These are phyloP conservation scores for Sporothrix pallida DNA, from an alignment of 2,329 filamentous ascomycete genomes.

Conservation along the genomic window DNA sequence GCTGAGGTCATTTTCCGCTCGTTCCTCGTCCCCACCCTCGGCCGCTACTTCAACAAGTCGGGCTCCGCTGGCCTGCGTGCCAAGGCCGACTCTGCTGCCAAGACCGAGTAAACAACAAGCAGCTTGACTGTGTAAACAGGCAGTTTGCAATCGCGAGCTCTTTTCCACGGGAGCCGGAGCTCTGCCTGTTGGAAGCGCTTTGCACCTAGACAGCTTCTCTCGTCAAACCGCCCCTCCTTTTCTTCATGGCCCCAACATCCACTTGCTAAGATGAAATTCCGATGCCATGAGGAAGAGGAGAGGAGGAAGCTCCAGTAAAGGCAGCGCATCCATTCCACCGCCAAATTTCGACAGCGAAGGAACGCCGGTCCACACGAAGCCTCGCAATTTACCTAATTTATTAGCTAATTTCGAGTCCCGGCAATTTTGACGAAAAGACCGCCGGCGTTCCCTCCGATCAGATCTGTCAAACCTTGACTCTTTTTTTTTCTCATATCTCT, in stretches of 20 bases:
- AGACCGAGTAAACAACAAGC: constrained; percentile 60
- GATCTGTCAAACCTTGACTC: constrained; percentile 3
- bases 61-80: constrained; percentile 84
- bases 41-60: constrained; percentile 80
- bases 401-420: not conserved
- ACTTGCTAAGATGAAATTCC: not conserved
- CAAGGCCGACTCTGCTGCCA: constrained; percentile 80
- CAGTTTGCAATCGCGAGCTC: constrained; percentile 14
- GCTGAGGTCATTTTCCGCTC: constrained; percentile 97
- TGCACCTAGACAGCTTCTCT: not conserved
- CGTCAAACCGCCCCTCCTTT: not conserved
- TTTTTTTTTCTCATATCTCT: not conserved
- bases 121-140: constrained; percentile 8
- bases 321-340: constrained; percentile 16
- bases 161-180: not conserved
- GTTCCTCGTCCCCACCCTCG: constrained; percentile 87
- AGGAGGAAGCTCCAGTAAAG: not conserved
- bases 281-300: constrained; percentile 7
- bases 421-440: not conserved
- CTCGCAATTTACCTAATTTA: not conserved
- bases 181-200: not conserved
- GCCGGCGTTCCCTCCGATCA: not conserved
- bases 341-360: constrained; percentile 3
- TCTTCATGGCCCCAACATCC: too few species aligned
- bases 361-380: constrained; percentile 9